These are phyloP conservation scores for Effrenium voratum DNA, from an alignment of 73 alveolate genomes.

Conservation along the genomic window DNA sequence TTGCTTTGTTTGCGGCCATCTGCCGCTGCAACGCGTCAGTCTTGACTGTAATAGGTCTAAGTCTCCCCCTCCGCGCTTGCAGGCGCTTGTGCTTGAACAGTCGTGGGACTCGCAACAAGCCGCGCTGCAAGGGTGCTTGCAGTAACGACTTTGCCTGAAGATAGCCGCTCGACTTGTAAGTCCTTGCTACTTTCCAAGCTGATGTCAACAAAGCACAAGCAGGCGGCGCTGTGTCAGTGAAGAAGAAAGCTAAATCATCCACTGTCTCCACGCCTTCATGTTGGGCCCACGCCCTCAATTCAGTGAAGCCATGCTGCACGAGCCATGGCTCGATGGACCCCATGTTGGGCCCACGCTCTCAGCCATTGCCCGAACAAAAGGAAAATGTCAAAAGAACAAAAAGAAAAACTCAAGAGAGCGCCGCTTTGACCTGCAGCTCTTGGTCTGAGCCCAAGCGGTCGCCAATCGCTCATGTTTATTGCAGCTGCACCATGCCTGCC, in stretches of 20 bases:
- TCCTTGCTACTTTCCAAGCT: background rate
- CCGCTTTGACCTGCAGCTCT: background rate
- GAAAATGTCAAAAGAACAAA: too few species aligned
- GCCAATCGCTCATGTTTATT: background rate
- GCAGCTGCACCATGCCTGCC: slow-evolving; percentile 12
- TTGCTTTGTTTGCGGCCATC: background rate
- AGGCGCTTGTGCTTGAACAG: too few species aligned
- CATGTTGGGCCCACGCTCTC: background rate
- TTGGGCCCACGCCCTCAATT: background rate
- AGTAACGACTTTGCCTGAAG: background rate
- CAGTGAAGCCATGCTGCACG: background rate
- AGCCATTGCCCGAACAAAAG: background rate
- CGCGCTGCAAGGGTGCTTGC: too few species aligned
- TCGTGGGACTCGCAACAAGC: too few species aligned
- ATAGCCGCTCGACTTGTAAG: background rate
- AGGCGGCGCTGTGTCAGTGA: background rate
- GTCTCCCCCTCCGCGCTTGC: background rate
- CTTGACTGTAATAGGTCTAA: background rate
- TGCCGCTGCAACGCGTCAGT: background rate
- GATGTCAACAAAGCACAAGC: background rate
- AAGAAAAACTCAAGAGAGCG: too few species aligned
- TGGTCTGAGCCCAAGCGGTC: background rate
- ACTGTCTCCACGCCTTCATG: background rate
- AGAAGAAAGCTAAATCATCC: background rate
- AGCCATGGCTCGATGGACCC: background rate